These are phyloP conservation scores for Ramaria sp. DNA, from an alignment of 768 basidiomycete genomes.

Conservation along the genomic window DNA sequence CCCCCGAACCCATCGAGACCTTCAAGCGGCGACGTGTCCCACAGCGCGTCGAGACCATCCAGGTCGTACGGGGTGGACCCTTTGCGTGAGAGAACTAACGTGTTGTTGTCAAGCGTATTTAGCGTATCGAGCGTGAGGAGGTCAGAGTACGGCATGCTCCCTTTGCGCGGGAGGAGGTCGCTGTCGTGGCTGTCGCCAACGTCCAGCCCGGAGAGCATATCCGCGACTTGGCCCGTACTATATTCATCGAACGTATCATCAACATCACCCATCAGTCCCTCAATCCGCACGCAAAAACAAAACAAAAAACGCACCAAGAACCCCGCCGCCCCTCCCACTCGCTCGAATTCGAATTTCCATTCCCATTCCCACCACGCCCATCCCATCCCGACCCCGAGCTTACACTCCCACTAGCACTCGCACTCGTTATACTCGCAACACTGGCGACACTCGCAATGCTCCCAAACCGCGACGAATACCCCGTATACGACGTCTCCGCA, in stretches of 20 bases:
- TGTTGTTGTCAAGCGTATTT: too few species aligned
- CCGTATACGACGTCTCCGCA: too few species aligned
- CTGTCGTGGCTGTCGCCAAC: not conserved
- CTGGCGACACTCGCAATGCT: too few species aligned
- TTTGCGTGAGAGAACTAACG: too few species aligned
- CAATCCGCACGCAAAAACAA: not conserved
- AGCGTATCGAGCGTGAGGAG: too few species aligned
- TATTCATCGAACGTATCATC: too few species aligned
- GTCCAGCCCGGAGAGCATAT: conserved; percentile 3
- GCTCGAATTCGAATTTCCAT: not conserved
- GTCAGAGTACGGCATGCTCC: too few species aligned
- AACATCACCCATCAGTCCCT: too few species aligned
- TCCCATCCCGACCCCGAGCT: not conserved
- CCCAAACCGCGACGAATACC: too few species aligned
- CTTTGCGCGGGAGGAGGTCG: not conserved
- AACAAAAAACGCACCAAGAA: not conserved
- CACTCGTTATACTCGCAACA: too few species aligned
- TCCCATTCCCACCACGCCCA: not conserved
- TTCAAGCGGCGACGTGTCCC: not conserved
- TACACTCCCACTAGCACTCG: not conserved
- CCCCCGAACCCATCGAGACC: not conserved
- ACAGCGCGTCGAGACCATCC: too few species aligned
- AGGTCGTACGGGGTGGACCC: too few species aligned
- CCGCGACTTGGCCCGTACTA: conserved; percentile 2
- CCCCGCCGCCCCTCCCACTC: not conserved